Base-by-base conservation (phyloP, 2,329 filamentous ascomycete genomes). In the Pezicula carpinea region DNA sequence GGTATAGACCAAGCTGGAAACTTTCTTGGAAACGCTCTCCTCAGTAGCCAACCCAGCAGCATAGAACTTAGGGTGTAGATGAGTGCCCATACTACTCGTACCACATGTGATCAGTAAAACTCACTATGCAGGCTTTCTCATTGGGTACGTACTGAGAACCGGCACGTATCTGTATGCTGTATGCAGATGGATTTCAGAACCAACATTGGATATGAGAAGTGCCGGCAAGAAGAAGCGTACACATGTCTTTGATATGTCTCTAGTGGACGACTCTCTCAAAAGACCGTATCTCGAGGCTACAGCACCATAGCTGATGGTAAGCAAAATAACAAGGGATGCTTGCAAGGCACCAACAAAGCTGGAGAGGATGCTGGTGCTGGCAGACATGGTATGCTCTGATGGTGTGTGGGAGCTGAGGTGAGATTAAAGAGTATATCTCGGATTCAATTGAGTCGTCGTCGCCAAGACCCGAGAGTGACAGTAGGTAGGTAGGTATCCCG, bases 151-250 rank as follows among this genome's bases (percentile, higher is more conserved):
- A 75, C 73, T 59, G 26, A 76, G 50, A 7, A 77, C 65, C 4
- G 73, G 72, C 4, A 75, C 50, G 62, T 77, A 79, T 51, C 71
- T 69, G 14, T 66, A 47, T 5, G 60, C 72, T 3, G 70, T 77
- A 5, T 71, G 71, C 8, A 67, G 47, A 46, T 74, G 63, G 26
- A 80, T 56, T 54, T 79, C 70, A 6, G 68, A 68, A 3, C 77
- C 76, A 8, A 80, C 66, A 52, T 77, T 76, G 43, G 72, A 68
- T 31, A 80, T 70, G 17, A 80, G 61, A 47, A 80, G 56, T 1
- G 75, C 74, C 2, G 76, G 77, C 21, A 80, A 59, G 46, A 79
- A 76, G 47, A 80, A 59, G 52, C 71, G 69, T 19, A 80, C 75
- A 46, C 74, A 75, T 19, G 73, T 57, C 26, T 70, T 72, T 3